Conservation (phyloP, 2,329 filamentous ascomycete genomes). For the Huntiella decipiens region DNA sequence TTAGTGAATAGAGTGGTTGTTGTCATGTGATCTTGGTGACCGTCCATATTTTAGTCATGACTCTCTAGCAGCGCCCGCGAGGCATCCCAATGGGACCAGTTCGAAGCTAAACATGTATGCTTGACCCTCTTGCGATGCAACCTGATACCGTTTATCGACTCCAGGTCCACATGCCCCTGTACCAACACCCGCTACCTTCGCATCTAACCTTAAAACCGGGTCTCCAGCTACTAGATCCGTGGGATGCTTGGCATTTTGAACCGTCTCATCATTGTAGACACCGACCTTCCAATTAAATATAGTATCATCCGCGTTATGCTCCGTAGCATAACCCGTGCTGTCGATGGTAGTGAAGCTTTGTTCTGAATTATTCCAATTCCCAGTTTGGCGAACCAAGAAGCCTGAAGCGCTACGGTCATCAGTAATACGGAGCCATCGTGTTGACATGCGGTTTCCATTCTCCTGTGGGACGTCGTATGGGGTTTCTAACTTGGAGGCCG, state of each 20-base stretch:
- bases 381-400: neutral
- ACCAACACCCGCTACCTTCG: constrained; percentile 29
- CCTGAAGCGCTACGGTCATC: neutral
- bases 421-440: constrained; percentile 27
- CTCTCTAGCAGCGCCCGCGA: no score
- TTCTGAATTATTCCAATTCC: constrained; percentile 12
- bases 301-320: no score
- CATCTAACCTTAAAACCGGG: constrained; percentile 25
- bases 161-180: constrained; percentile 30
- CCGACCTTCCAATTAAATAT: constrained; percentile 23
- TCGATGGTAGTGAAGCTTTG: no score
- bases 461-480: constrained; percentile 54
- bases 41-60: no score
- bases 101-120: constrained; percentile 23
- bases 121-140: constrained; percentile 18
- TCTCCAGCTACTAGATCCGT: constrained; percentile 37
- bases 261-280: constrained; percentile 30
- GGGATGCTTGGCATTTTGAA: constrained; percentile 43
- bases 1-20: no score
- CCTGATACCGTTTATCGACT: constrained; percentile 26
- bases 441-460: constrained; percentile 43
- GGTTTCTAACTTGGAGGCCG: constrained; percentile 33
- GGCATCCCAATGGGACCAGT: constrained; percentile 14
- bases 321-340: neutral
- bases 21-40: no score